Evolutionary conservation across 139 green algal genomes (phyloP), one percentile per base, ranked within the genome.

Genomic region (Chlamydomonas sphaeroides): DNA sequence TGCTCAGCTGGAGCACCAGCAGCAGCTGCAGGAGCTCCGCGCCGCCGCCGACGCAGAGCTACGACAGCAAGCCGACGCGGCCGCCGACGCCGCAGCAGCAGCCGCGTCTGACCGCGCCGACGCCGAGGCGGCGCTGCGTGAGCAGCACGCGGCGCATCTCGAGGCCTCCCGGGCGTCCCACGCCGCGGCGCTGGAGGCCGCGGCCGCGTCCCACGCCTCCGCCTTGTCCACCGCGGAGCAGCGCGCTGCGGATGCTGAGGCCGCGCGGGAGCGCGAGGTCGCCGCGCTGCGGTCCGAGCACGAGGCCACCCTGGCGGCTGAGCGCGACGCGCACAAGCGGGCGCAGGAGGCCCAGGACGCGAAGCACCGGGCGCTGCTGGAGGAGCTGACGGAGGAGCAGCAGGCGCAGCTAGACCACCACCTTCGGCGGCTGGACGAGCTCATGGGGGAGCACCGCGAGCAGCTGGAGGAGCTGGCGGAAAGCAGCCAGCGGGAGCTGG

Each of bases 351-450:
- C 30, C 1, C 20, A 57, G 23, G 32, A 41, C 15, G 45, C 48
- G 14, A 25, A 41, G 33, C 62, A 53, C 28, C 23, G 41, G 76
- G 26, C 21, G 32, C 76, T 38, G 35, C 15, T 74, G 62, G 23
- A 62, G 59, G 61, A 81, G 61, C 38, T 80, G 26, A 65, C 28
- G 76, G 62, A 65, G 62, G 76, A 65, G 63, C 63, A 83, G 57
- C 42, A 83, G 45, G 62, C 62, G n/a, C 62, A 73, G 76, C 1
- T 71, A 0, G 61, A 36, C 4, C n/a, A 61, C 14, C 61, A 72
- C 42, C 33, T 53, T 26, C 25, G 56, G 26, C 72, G 56, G 7
- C 17, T 79, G 56, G 72, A 79, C 8, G 72, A 68, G 36, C 36
- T 68, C 10, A 61, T 56, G 36, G 56, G 36, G 0, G n/a, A 39